A percentile compares a stretch with the other conserved stretches of the same genome.
Conservation (phyloP, 2,329 filamentous ascomycete genomes). For the Westerdykella sp. region DNA sequence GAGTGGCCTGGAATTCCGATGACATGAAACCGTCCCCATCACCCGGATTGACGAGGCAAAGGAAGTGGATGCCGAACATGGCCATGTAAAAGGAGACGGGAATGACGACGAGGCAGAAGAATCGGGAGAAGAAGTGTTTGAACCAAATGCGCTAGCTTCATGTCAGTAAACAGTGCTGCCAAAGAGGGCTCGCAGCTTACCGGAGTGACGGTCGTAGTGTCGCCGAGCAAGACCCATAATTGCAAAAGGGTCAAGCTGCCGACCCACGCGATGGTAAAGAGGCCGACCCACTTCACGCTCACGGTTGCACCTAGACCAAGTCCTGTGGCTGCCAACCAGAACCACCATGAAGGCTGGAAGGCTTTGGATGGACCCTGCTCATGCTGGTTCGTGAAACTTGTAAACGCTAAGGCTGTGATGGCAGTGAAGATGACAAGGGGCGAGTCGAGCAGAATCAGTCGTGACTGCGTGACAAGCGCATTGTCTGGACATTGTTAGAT, state of each 20-base stretch:
- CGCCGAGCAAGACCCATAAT: constrained; percentile 90
- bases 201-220: constrained; percentile 76
- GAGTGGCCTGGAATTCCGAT: constrained; percentile 94
- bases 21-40: constrained; percentile 99
- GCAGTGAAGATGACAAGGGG: constrained; percentile 91
- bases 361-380: constrained; percentile 85
- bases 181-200: constrained; percentile 39
- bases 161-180: background rate
- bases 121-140: constrained; percentile 88
- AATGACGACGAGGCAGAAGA: constrained; percentile 87
- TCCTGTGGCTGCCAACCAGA: constrained; percentile 86
- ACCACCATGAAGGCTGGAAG: constrained; percentile 92
- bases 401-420: constrained; percentile 83
- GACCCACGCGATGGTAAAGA: constrained; percentile 99
- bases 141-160: constrained; percentile 63
- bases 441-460: constrained; percentile 91
- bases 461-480: constrained; percentile 87
- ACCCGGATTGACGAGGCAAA: constrained; percentile 87
- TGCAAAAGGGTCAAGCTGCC: constrained; percentile 84
- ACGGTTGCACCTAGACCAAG: constrained; percentile 81
- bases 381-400: constrained; percentile 92
- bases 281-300: constrained; percentile 97
- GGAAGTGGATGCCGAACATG: constrained; percentile 96
- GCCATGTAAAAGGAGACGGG: constrained; percentile 86
- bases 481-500: constrained; percentile 60